phyloP scores from a whole-genome alignment of 2,329 filamentous ascomycete species.

The Aspergillus aculeatus region DNA sequence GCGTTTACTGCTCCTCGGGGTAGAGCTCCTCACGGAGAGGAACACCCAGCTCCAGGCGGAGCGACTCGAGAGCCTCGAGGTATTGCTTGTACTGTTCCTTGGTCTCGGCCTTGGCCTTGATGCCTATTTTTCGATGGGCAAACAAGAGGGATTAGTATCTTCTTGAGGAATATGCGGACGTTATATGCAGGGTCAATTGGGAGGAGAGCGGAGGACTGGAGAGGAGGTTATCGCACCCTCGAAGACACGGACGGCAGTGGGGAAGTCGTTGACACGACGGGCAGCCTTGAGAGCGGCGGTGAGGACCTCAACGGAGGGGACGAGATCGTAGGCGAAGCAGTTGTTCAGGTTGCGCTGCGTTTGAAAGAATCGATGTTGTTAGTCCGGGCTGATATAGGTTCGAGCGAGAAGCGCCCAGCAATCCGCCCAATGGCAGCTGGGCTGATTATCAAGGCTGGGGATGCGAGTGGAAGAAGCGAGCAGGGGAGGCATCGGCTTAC shows the following conservation, averaged over 20 bases:
- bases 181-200: constrained; percentile 2
- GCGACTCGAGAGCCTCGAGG: constrained; percentile 84
- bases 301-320: constrained; percentile 88
- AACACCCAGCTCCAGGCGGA: constrained; percentile 92
- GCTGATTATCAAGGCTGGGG: constrained; percentile 15
- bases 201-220: not conserved
- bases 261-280: constrained; percentile 95
- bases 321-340: constrained; percentile 99
- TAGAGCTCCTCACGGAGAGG: constrained; percentile 90
- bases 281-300: constrained; percentile 89
- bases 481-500: constrained; percentile 53
- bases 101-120: constrained; percentile 99
- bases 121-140: constrained; percentile 57
- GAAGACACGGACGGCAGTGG: constrained; percentile 96
- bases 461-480: constrained; percentile 6
- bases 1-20: constrained; percentile 55
- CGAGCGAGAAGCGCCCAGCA: not conserved
- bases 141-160: constrained; percentile 5
- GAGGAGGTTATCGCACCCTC: constrained; percentile 67
- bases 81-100: constrained; percentile 95
- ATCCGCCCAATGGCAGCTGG: constrained; percentile 13
- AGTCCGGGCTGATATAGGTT: constrained; percentile 8
- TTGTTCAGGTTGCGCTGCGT: constrained; percentile 92
- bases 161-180: not conserved
- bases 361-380: constrained; percentile 4